Percentiles rank a stretch among this genome's conserved stretches.
These are phyloP conservation scores for Acrocalymma vagum DNA, from an alignment of 2,329 filamentous ascomycete species.

Conservation along the genomic window DNA sequence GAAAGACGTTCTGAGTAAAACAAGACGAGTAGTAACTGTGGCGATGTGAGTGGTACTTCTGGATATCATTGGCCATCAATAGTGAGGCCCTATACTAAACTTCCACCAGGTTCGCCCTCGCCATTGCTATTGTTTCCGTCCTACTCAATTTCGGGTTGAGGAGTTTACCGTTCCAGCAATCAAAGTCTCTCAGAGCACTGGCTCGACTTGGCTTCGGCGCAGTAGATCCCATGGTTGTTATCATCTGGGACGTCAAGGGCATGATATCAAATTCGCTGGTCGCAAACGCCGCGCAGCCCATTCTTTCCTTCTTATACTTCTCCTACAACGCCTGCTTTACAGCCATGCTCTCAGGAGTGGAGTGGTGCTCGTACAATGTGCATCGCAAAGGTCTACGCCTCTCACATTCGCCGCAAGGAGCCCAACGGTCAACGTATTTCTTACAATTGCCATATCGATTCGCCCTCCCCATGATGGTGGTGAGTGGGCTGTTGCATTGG, in stretches of 20 bases:
- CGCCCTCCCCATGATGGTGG: slow-evolving; percentile 45
- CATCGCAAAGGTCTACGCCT: slow-evolving; percentile 49
- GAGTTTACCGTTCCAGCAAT: slow-evolving; percentile 8
- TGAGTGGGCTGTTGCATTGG: slow-evolving; percentile 51
- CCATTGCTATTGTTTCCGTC: slow-evolving; percentile 23
- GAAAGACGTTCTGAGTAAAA: slow-evolving; percentile 1
- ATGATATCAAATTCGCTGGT: slow-evolving; percentile 39
- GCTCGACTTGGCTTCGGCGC: slow-evolving; percentile 12
- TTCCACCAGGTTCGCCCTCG: slow-evolving; percentile 15
- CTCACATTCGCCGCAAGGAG: slow-evolving; percentile 37
- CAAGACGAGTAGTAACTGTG: not conserved
- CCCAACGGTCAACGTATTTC: slow-evolving; percentile 51
- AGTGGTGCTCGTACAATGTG: slow-evolving; percentile 59
- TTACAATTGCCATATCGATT: slow-evolving; percentile 49
- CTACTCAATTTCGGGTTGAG: slow-evolving; percentile 13
- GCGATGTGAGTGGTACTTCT: too few relatives aligned
- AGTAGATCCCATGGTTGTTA: slow-evolving; percentile 15
- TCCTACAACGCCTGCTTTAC: slow-evolving; percentile 56
- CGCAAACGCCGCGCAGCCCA: slow-evolving; percentile 57
- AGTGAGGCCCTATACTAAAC: slow-evolving; percentile 1
- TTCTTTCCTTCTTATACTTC: slow-evolving; percentile 57
- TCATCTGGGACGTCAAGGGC: slow-evolving; percentile 15
- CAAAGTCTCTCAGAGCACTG: slow-evolving; percentile 12
- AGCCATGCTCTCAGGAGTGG: slow-evolving; percentile 36
- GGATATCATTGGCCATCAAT: slow-evolving; percentile 1